These are phyloP conservation scores for Phaeomoniella chlamydospora DNA, from an alignment of 2,329 filamentous ascomycete genomes.

Conservation along the genomic window DNA sequence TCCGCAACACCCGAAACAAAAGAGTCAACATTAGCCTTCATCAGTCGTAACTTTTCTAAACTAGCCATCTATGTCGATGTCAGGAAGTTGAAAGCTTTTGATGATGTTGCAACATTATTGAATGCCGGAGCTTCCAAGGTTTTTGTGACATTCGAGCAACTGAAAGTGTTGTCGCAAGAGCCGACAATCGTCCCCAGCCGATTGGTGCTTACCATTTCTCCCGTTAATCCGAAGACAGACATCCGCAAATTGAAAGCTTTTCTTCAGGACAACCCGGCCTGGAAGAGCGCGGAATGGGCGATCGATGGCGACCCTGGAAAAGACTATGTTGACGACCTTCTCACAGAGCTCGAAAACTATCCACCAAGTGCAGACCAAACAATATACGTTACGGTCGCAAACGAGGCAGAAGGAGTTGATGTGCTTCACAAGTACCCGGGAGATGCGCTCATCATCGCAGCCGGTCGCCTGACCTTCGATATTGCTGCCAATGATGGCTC, in stretches of 20 bases:
- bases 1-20: slow-evolving; percentile 33
- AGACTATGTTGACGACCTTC: slow-evolving; percentile 26
- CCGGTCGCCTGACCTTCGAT: slow-evolving; percentile 53
- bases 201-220: slow-evolving; percentile 38
- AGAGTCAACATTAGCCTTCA: slow-evolving; percentile 33
- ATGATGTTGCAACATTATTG: slow-evolving; percentile 66
- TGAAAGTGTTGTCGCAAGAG: slow-evolving; percentile 38
- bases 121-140: slow-evolving; percentile 75
- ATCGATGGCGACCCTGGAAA: slow-evolving; percentile 15
- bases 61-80: slow-evolving; percentile 63
- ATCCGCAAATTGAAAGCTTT: slow-evolving; percentile 23
- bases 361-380: slow-evolving; percentile 17
- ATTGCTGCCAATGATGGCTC: slow-evolving; percentile 40
- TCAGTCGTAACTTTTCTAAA: slow-evolving; percentile 40
- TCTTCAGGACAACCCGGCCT: slow-evolving; percentile 16
- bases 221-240: slow-evolving; percentile 18
- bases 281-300: slow-evolving; percentile 12
- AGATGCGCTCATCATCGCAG: slow-evolving; percentile 47
- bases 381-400: slow-evolving; percentile 19
- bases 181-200: slow-evolving; percentile 38
- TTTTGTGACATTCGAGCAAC: slow-evolving; percentile 60
- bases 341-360: slow-evolving; percentile 19
- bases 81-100: slow-evolving; percentile 49
- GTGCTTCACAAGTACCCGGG: slow-evolving; percentile 16
- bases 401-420: slow-evolving; percentile 7